Base-by-base conservation (phyloP, 2,329 filamentous ascomycete species). In the Polytolypa hystricis region DNA sequence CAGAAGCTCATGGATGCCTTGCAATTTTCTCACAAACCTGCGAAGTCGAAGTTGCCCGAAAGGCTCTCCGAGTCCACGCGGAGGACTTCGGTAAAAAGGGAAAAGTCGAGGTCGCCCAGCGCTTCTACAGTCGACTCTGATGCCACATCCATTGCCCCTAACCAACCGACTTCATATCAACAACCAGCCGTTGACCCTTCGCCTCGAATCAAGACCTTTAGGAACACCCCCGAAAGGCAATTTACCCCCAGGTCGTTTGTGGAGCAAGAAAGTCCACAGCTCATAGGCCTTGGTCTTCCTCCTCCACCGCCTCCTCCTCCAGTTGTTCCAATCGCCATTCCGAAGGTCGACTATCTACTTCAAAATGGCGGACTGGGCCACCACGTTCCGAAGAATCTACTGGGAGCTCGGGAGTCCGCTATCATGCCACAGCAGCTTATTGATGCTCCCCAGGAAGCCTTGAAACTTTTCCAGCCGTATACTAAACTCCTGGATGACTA, bases 261-360 rank as follows among this genome's bases (percentile, higher is more conserved):
- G n/a, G n/a, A n/a, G n/a, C 28, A 20, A 12, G 16, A 29, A 2
- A 35, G 25, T 14, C 33, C 25, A 8, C 33, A 35, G 19, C 26
- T 26, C 14, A 19, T 14, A 11, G 12, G 9, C 12, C 17, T 18
- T 9, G 35, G 35, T 9, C 12, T 39, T 14, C 69, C 73, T 25
- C 76, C 84, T 1, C 84, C 84, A 0, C 85, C 86, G 0, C 86
- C 82, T 2, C 81, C 84, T 1, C 78, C 81, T 1, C 73, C 85
- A 6, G 73, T 77, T 40, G 53, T 71, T 27, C 69, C 73, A 23
- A 69, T 79, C 29, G 77, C 85, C 27, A 71, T 79, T 9, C 89
- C 89, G 1, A 75, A 84, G 42, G 86, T 96, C 12, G 89, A 96
- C 55, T 96, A 96, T 55, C 68, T 96, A 12, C 70, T 95, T 37